Base-by-base conservation (phyloP, 495 filamentous ascomycete genomes). In the Talaromyces thailandensis region DNA sequence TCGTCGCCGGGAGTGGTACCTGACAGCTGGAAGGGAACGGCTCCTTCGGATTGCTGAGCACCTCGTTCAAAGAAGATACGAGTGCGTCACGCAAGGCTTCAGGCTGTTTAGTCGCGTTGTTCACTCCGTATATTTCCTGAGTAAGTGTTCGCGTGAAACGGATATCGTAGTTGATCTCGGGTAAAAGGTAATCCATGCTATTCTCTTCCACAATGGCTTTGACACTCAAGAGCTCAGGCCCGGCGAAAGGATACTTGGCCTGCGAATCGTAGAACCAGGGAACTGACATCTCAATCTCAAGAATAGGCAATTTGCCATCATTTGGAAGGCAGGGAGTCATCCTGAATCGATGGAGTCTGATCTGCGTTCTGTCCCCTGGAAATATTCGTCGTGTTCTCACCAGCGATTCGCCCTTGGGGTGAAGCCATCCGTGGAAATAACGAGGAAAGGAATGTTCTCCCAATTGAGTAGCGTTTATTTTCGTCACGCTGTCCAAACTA, bases 131-230 rank as follows among this genome's bases (percentile, higher is more conserved):
- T 25, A 76, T 45, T 6, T 78, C 67, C 1, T 60, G 66, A 55
- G 69, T 71, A 21, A 73, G 25, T 16, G 65, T 75, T 28, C 74
- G 70, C 5, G 73, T 75, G 56, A 79, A 79, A 4, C 76, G 76
- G 28, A 79, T 65, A 61, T 79, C 77, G 29, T 72, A 58, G 2
- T 70, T 64, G 37, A 67, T 71, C 63, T 79, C 77, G 3, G 77
- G 77, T 12, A 79, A 68, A 11, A 79, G 67, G 61, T 76, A 78
- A 55, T 79, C 76, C 12, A 78, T 68, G 37, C 65, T 71, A 52
- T 62, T 76, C 25, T 73, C 67, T 16, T 58, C 28, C 12, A 71
- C 37, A 24, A 79, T 64, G 0, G 69, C 65, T 43, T 73, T 75
- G n/a, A 71, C 64, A 18, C 65, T 72, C 56, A 64, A 24, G 77